Evolutionary conservation across 2,329 filamentous ascomycete genomes (phyloP).

Genomic region (Aulographum hederae): DNA sequence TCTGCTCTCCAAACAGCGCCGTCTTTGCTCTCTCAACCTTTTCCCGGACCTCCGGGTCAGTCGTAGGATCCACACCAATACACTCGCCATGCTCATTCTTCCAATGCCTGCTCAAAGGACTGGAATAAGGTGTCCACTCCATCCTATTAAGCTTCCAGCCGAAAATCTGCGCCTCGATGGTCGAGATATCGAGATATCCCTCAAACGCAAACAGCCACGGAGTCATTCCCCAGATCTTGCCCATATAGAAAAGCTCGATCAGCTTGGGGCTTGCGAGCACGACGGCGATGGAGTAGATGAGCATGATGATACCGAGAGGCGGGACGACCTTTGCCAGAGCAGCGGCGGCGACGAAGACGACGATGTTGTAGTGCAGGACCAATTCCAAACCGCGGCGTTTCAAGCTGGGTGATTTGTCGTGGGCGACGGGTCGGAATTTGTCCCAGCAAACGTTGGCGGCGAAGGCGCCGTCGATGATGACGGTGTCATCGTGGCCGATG

Average conservation of each 20-base stretch:
- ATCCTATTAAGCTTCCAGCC: conserved; percentile 17
- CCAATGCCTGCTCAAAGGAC: conserved; percentile 16
- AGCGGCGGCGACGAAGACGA: conserved; percentile 5
- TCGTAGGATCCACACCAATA: too few species aligned
- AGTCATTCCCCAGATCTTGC: conserved; percentile 22
- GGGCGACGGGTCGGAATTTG: conserved; percentile 17
- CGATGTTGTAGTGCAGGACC: conserved; percentile 5
- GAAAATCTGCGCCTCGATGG: conserved; percentile 21
- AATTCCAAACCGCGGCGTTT: neutral
- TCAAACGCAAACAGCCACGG: conserved; percentile 26
- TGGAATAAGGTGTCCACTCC: conserved; percentile 17
- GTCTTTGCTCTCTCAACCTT: too few species aligned
- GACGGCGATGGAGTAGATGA: conserved; percentile 12
- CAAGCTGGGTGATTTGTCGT: neutral
- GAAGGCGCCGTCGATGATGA: conserved; percentile 23
- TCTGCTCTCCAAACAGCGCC: too few species aligned
- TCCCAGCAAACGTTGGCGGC: conserved; percentile 27
- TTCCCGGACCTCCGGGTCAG: too few species aligned
- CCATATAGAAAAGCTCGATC: conserved; percentile 18
- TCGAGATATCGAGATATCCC: conserved; percentile 19
- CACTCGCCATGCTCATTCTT: too few species aligned
- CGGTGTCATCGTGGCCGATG: conserved; percentile 22
- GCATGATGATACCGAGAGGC: conserved; percentile 6
- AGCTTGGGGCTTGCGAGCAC: conserved; percentile 16
- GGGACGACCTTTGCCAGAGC: too few species aligned